These are phyloP conservation scores for Fragaria vesca DNA, from an alignment of 306 rosid genomes.

Conservation along the genomic window DNA sequence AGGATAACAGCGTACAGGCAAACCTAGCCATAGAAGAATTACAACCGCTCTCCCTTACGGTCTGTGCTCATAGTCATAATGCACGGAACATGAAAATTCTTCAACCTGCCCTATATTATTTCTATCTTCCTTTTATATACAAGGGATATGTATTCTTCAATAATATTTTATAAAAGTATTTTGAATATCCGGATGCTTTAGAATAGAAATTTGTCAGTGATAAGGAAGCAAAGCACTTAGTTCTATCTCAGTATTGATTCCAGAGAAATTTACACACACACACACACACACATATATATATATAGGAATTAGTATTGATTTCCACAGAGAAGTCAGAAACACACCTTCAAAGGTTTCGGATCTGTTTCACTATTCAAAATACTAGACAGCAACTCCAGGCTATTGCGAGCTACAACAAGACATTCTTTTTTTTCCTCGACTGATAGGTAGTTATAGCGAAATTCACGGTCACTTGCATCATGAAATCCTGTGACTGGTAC, in stretches of 20 bases:
- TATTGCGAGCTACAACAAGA: slow-evolving; percentile 72
- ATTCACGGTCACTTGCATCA: slow-evolving; percentile 28
- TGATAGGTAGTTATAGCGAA: slow-evolving; percentile 39
- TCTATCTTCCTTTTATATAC: not conserved
- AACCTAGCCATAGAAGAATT: slow-evolving; percentile 1
- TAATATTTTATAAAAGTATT: no score
- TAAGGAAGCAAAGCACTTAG: not conserved
- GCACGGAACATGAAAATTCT: not conserved
- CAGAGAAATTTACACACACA: not conserved
- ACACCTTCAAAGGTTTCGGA: slow-evolving; percentile 70
- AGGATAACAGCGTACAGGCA: not conserved
- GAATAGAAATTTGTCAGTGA: not conserved
- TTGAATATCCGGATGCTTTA: not conserved
- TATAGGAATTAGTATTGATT: not conserved
- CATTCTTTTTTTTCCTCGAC: slow-evolving; percentile 62
- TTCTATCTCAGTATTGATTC: not conserved
- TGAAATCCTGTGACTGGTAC: slow-evolving; percentile 44
- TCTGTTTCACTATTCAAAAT: slow-evolving; percentile 62
- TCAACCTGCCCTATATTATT: not conserved
- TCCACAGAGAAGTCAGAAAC: slow-evolving; percentile 9
- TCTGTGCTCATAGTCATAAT: not conserved
- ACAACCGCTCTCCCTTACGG: not conserved
- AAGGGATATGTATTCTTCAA: not conserved
- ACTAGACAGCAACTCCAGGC: slow-evolving; percentile 69
- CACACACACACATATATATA: no score